Evolutionary conservation across 805 yeast species (phyloP), one percentile per base, ranked within the genome.

Genomic region (Monosporozyma solicola): DNA sequence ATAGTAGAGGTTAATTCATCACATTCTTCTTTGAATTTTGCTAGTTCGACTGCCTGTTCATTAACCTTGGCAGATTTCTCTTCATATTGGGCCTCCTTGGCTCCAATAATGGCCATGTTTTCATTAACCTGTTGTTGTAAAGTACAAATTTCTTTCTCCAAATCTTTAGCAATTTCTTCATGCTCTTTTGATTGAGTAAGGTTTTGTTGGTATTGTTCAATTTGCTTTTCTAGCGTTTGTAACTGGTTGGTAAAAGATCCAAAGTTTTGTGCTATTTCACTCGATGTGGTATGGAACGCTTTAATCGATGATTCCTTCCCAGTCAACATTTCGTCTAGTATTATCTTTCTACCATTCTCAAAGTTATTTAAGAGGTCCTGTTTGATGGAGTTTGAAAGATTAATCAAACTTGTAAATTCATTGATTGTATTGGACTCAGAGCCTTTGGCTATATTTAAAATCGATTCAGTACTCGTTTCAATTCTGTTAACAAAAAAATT

Each of bases 61-160:
- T 56, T 53, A 1, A 59, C 3, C 9, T 53, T 50, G 11, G 49
- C 48, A 2, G 48, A 31, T 0, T 57, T 29, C 7, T 62, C 67
- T 10, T 57, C 65, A 46, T 52, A 61, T 46, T 64, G 64, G 3
- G 67, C 63, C 41, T 63, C 65, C 53, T 62, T 60, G 3, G 61
- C 57, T 1, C 68, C 66, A 8, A 61, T 48, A 5, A 57, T 48
- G 15, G 59, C 55, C 39, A 64, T 51, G 15, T 56, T 56, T 51
- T 64, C 67, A 24, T 59, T 58, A 33, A 63, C 61, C 46, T 62
- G 65, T 33, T 61, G 58, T 41, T 58, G 49, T 24, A 62, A 50
- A 3, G 61, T 54, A 2, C 61, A 57, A 35, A 63, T 50, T 33
- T 61, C 53, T 24, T 59, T 55, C 39, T 60, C 56, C 6, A 66